phyloP scores from a whole-genome alignment of 2,329 filamentous ascomycete species.

The Seiridium unicorne region DNA sequence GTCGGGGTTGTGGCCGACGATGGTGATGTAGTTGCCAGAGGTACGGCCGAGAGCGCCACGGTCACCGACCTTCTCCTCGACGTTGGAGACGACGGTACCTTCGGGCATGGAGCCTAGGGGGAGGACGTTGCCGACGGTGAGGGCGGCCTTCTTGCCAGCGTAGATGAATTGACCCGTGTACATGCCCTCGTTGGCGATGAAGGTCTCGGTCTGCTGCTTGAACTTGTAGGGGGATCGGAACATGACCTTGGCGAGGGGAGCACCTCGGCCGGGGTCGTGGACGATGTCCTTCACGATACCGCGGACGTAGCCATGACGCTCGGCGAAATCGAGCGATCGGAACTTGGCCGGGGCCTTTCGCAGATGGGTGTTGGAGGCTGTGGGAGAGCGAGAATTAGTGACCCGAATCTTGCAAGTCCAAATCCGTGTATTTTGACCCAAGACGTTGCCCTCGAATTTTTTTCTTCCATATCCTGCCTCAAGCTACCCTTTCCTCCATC shows the following conservation, averaged over 20 bases:
- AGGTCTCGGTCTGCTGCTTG: slow-evolving; percentile 97
- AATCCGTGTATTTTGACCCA: not conserved
- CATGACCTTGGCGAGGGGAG: slow-evolving; percentile 91
- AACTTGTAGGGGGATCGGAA: slow-evolving; percentile 99
- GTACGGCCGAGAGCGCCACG: slow-evolving; percentile 94
- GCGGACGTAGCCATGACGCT: slow-evolving; percentile 96
- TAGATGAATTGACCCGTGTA: slow-evolving; percentile 99
- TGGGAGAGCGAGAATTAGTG: slow-evolving; percentile 13
- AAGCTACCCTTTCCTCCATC: not conserved
- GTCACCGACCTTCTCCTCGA: slow-evolving; percentile 98
- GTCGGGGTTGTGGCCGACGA: slow-evolving; percentile 96
- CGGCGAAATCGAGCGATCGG: slow-evolving; percentile 92
- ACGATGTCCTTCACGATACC: slow-evolving; percentile 99
- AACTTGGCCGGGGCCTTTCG: slow-evolving; percentile 96
- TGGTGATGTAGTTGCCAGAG: slow-evolving; percentile 98
- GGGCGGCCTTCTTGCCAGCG: slow-evolving; percentile 96
- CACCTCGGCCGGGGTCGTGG: slow-evolving; percentile 97
- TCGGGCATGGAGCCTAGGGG: slow-evolving; percentile 93
- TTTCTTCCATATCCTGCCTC: not conserved
- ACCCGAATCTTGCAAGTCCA: slow-evolving; percentile 16
- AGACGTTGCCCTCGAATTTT: slow-evolving; percentile 19
- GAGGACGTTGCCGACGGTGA: slow-evolving; percentile 97
- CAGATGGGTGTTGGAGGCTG: slow-evolving; percentile 81
- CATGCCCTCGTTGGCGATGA: slow-evolving; percentile 99
- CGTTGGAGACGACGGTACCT: slow-evolving; percentile 99